Conservation (phyloP, 106 monocot genomes). For the Acorus calamus region DNA sequence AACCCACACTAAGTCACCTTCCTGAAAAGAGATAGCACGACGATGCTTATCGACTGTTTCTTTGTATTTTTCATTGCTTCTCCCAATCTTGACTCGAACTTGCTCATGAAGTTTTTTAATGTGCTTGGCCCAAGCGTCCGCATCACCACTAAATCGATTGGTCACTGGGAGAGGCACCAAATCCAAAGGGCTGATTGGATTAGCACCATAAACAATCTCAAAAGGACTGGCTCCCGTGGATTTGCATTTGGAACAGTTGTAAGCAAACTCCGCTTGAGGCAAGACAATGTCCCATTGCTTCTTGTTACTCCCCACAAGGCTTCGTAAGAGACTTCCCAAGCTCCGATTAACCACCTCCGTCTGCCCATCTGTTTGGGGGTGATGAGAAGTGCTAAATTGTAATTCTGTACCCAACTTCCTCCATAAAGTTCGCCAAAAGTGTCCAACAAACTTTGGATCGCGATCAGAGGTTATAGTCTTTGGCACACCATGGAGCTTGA, state of each 20-base stretch:
- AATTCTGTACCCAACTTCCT: background rate
- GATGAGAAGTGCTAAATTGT: background rate
- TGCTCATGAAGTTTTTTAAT: conserved; percentile 3
- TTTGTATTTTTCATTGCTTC: conserved; percentile 6
- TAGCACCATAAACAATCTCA: background rate
- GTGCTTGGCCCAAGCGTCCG: background rate
- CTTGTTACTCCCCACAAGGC: background rate
- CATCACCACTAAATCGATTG: background rate
- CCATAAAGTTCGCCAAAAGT: background rate
- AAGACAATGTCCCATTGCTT: conserved; percentile 4
- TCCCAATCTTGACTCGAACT: background rate
- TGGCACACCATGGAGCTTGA: background rate
- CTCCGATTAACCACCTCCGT: background rate
- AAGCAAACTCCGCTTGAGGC: conserved; percentile 9
- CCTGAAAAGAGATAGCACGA: background rate
- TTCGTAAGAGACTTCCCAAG: conserved; percentile 1
- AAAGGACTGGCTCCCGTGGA: background rate
- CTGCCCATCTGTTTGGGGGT: background rate
- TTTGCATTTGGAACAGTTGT: background rate
- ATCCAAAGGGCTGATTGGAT: background rate
- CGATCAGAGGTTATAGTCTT: background rate
- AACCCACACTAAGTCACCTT: conserved; percentile 9
- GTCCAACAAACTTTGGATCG: background rate
- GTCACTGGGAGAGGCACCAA: background rate
- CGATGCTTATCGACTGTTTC: background rate